Evolutionary conservation across 1,284 basidiomycete species (phyloP).

Genomic region (Hemileccinum hortonii): DNA sequence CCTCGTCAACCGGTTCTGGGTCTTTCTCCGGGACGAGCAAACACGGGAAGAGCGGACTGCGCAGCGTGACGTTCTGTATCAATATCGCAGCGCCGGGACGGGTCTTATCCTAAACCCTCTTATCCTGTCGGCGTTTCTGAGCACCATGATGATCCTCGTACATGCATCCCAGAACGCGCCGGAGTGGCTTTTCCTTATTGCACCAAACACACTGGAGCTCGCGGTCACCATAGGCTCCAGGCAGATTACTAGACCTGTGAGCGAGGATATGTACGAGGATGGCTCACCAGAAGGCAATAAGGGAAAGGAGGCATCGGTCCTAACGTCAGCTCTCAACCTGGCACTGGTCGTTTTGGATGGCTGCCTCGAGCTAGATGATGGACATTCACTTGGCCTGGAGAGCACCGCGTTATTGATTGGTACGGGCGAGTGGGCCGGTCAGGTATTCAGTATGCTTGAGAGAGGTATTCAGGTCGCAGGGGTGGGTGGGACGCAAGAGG

Average conservation of each 20-base stretch:
- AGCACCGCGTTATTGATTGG: constrained; percentile 71
- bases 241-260: constrained; percentile 52
- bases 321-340: constrained; percentile 75
- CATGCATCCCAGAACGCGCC: constrained; percentile 79
- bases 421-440: constrained; percentile 77
- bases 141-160: constrained; percentile 77
- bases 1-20: constrained; percentile 87
- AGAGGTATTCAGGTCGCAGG: constrained; percentile 61
- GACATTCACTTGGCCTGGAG: constrained; percentile 72
- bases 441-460: constrained; percentile 66
- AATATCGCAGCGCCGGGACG: constrained; percentile 72
- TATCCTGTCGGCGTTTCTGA: constrained; percentile 72
- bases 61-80: constrained; percentile 44
- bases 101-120: constrained; percentile 78
- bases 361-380: constrained; percentile 72
- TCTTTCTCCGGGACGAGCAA: constrained; percentile 81
- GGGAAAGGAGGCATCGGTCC: constrained; percentile 64
- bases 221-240: constrained; percentile 74
- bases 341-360: constrained; percentile 76
- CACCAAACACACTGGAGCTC: constrained; percentile 79
- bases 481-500: constrained; percentile 64
- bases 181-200: constrained; percentile 77
- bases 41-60: constrained; percentile 69
- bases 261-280: constrained; percentile 43
- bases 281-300: constrained; percentile 21